Base-by-base conservation (phyloP, 345 rosid species). In the Combretum micranthum region DNA sequence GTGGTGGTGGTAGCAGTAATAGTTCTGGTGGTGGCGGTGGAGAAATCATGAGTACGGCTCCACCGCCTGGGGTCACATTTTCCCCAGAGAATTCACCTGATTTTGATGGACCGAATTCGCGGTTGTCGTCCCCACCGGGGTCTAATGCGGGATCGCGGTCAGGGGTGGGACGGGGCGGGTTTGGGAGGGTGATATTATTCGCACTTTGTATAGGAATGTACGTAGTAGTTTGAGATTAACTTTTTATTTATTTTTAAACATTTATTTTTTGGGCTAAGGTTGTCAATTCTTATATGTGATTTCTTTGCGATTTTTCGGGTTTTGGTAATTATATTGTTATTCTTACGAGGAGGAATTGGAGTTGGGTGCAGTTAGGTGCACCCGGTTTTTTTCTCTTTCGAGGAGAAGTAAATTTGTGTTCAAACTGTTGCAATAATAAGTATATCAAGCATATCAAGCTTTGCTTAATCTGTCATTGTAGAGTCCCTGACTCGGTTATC, bases 171-270 rank as follows among this genome's bases (percentile, higher is more conserved):
- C 68, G 20, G 48, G 58, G 20, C 13, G 49, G 54, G 16, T 50
- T 53, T 44, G 59, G 52, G 55, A 42, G 63, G 50, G 51, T 50
- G 62, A 37, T 60, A 59, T 12, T 72, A 57, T 65, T 68, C 42
- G 50, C 77, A 42, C 71, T 42, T 68, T 86, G 90, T 84, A 80
- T 81, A 81, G 83, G 73, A 67, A 66, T 84, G 75, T 82, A 72
- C 74, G 43, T 79, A 71, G 23, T 72, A 54, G 71, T 80, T 71
- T 78, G 86, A 77, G 56, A 59, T 58, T 56, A 42, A 55, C 52
- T 26, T 49, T 54, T 52, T 43, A 23, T 51, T 70, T 52, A 59
- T 64, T 47, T 44, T 49, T 42, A 54, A 15, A n/a, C 19, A 21
- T 20, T 12, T 42, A 23, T 17, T 47, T 39, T 15, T 61, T 67